These are phyloP conservation scores for Suillus plorans DNA, from an alignment of 768 basidiomycete species.

Conservation along the genomic window DNA sequence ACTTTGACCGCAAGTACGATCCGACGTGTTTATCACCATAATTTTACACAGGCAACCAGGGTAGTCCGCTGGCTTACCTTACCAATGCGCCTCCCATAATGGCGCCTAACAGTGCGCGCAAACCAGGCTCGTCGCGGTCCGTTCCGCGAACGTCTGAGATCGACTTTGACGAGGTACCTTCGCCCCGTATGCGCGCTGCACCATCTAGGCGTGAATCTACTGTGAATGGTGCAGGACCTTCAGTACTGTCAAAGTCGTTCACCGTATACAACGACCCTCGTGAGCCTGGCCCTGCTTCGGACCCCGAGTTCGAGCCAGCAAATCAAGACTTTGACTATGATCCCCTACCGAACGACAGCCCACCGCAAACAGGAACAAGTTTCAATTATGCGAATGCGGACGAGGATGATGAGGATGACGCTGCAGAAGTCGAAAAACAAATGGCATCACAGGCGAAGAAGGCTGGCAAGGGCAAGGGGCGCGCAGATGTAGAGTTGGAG, in stretches of 20 bases:
- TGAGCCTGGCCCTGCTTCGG: conserved; percentile 19
- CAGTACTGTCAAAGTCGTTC: conserved; percentile 30
- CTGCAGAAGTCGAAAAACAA: conserved; percentile 33
- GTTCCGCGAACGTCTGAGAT: conserved; percentile 51
- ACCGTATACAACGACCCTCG: conserved; percentile 4
- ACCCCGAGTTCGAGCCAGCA: conserved; percentile 28
- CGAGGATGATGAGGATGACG: conserved; percentile 38
- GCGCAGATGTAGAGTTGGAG: conserved; percentile 25
- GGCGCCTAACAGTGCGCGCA: conserved; percentile 37
- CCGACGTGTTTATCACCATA: conserved; percentile 6
- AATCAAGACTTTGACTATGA: conserved; percentile 29
- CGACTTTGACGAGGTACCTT: conserved; percentile 64
- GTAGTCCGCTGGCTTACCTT: conserved; percentile 36
- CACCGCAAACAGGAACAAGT: conserved; percentile 33
- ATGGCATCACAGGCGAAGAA: conserved; percentile 21
- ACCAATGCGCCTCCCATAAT: conserved; percentile 34
- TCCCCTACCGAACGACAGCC: conserved; percentile 21
- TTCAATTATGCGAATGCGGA: conserved; percentile 52
- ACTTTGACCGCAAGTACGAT: background rate
- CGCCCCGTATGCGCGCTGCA: conserved; percentile 42
- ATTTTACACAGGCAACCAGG: conserved; percentile 24
- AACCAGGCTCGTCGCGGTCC: conserved; percentile 43
- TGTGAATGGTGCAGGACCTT: conserved; percentile 36
- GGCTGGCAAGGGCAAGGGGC: conserved; percentile 42
- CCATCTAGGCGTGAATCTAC: conserved; percentile 30